phyloP scores from a whole-genome alignment of 768 basidiomycete species.

The Tricholoma hemisulphureum region DNA sequence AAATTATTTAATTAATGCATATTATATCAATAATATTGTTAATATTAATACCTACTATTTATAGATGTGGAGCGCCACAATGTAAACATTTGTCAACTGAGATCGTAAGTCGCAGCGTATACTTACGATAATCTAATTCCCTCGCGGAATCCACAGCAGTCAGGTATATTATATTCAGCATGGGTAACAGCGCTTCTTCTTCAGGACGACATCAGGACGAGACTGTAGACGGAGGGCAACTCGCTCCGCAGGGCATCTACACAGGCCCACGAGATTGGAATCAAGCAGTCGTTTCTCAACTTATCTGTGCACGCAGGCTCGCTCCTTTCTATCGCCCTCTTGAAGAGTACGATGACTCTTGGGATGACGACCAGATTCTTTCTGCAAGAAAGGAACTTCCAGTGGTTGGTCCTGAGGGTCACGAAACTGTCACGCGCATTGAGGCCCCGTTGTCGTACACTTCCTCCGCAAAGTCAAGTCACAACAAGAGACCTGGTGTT shows the following conservation, averaged over 20 bases:
- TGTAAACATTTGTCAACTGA: constrained; percentile 40
- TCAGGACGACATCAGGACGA: constrained; percentile 80
- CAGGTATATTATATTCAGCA: constrained; percentile 26
- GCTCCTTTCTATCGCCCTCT: constrained; percentile 97
- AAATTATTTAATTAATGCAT: too few relatives aligned
- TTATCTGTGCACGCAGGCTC: constrained; percentile 84
- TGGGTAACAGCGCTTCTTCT: constrained; percentile 84
- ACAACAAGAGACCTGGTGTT: constrained; percentile 53
- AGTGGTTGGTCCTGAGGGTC: constrained; percentile 41
- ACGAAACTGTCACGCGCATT: constrained; percentile 45
- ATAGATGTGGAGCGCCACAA: too few relatives aligned
- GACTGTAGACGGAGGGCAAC: constrained; percentile 77
- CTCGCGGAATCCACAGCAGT: not conserved
- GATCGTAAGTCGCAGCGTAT: constrained; percentile 16
- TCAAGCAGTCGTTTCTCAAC: constrained; percentile 78
- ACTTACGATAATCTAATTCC: not conserved
- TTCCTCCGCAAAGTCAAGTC: constrained; percentile 36
- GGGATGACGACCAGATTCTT: constrained; percentile 87
- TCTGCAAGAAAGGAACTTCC: constrained; percentile 72
- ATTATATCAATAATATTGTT: too few relatives aligned
- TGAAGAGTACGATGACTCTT: constrained; percentile 86
- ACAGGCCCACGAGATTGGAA: constrained; percentile 87
- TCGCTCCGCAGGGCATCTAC: constrained; percentile 85
- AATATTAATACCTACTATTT: too few relatives aligned
- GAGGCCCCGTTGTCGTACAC: constrained; percentile 36